phyloP scores from a whole-genome alignment of 768 basidiomycete species.

The Imleria badia region DNA sequence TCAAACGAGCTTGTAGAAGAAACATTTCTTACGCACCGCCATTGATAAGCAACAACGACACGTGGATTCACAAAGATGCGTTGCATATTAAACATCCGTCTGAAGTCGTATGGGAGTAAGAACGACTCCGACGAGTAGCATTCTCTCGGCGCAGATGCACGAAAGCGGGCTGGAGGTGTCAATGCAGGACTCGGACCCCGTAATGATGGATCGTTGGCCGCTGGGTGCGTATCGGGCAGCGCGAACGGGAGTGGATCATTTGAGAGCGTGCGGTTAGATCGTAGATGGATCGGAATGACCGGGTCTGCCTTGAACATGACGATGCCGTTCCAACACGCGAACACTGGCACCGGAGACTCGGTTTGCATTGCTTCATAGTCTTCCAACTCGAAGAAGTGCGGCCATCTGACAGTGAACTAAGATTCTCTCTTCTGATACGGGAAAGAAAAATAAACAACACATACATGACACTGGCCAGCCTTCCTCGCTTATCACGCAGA shows the following conservation, averaged over 20 bases:
- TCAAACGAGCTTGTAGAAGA: no score
- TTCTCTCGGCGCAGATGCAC: constrained; percentile 14
- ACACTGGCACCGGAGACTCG: constrained; percentile 43
- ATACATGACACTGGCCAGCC: constrained; percentile 16
- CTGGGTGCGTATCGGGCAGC: constrained; percentile 17
- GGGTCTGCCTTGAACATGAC: constrained; percentile 41
- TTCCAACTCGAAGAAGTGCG: constrained; percentile 41
- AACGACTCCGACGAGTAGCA: constrained; percentile 39
- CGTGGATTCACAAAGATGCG: constrained; percentile 40
- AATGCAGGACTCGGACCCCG: constrained; percentile 19
- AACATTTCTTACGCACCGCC: constrained; percentile 24
- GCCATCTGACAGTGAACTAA: constrained; percentile 27
- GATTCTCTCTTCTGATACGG: not conserved
- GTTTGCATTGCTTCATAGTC: constrained; percentile 35
- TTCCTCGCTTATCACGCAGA: constrained; percentile 20
- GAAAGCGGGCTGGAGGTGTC: constrained; percentile 18
- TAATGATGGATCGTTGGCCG: constrained; percentile 5
- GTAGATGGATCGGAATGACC: constrained; percentile 38
- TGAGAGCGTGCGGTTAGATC: constrained; percentile 38
- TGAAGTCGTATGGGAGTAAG: constrained; percentile 42
- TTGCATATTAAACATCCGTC: constrained; percentile 39
- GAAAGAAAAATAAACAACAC: not conserved
- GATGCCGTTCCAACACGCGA: constrained; percentile 49
- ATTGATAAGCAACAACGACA: constrained; percentile 39
- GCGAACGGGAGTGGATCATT: constrained; percentile 23